phyloP scores from a whole-genome alignment of 1,284 basidiomycete species.

The Ustilago crameri region DNA sequence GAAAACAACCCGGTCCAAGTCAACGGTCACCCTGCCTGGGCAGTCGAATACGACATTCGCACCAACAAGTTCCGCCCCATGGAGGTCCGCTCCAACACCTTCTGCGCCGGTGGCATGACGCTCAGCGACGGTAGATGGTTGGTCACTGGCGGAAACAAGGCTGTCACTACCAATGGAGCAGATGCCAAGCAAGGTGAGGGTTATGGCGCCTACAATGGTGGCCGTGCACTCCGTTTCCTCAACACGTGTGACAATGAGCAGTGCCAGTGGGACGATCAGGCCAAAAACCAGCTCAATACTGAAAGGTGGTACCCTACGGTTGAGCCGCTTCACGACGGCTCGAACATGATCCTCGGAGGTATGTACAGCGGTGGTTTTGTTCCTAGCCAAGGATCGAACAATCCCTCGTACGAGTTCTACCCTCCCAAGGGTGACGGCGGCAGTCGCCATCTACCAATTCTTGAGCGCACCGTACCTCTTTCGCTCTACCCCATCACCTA shows the following conservation, averaged over 20 bases:
- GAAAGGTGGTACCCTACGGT: slow-evolving; percentile 64
- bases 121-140: slow-evolving; percentile 58
- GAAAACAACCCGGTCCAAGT: slow-evolving; percentile 55
- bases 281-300: slow-evolving; percentile 45
- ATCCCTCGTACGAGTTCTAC: slow-evolving; percentile 63
- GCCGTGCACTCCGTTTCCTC: slow-evolving; percentile 52
- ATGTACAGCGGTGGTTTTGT: slow-evolving; percentile 61
- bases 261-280: slow-evolving; percentile 52
- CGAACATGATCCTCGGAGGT: slow-evolving; percentile 56
- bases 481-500: slow-evolving; percentile 60
- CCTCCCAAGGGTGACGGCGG: slow-evolving; percentile 47
- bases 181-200: slow-evolving; percentile 34
- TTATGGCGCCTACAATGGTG: slow-evolving; percentile 58
- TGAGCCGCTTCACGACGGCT: slow-evolving; percentile 56
- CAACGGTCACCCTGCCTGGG: slow-evolving; percentile 60
- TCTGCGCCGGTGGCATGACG: slow-evolving; percentile 62
- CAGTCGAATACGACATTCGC: slow-evolving; percentile 54
- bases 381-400: slow-evolving; percentile 45
- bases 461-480: slow-evolving; percentile 54
- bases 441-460: slow-evolving; percentile 30
- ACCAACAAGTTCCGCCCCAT: slow-evolving; percentile 44
- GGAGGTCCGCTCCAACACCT: slow-evolving; percentile 58
- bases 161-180: slow-evolving; percentile 49
- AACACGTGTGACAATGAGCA: slow-evolving; percentile 41
- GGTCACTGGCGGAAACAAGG: slow-evolving; percentile 60